phyloP scores from a whole-genome alignment of 2,329 filamentous ascomycete genomes.

The Thyridium curvatum region DNA sequence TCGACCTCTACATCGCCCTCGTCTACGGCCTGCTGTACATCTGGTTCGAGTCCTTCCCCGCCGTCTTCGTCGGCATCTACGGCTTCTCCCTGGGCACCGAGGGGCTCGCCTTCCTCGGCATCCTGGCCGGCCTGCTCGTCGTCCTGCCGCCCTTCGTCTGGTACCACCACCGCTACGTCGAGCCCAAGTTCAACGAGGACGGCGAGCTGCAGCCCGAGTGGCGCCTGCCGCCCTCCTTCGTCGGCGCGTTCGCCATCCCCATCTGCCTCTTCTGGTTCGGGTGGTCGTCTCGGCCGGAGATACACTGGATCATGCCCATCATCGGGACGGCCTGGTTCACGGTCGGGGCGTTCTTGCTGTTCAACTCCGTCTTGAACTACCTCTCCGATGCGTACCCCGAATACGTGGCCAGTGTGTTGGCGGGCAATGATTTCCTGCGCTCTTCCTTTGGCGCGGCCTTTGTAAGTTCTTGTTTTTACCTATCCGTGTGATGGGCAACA shows the following conservation, averaged over 20 bases:
- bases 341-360: conserved; percentile 44
- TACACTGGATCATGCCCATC: conserved; percentile 50
- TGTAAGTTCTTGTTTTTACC: too few relatives aligned
- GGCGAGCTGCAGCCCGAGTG: conserved; percentile 46
- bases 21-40: conserved; percentile 29
- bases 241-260: conserved; percentile 44
- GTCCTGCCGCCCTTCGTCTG: conserved; percentile 48
- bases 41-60: conserved; percentile 62
- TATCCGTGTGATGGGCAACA: too few relatives aligned
- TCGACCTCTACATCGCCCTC: conserved; percentile 47
- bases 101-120: conserved; percentile 54
- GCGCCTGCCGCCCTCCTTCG: conserved; percentile 49
- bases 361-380: conserved; percentile 57
- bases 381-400: conserved; percentile 48
- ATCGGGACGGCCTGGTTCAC: conserved; percentile 52
- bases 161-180: conserved; percentile 46
- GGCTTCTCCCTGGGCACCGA: conserved; percentile 51
- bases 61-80: conserved; percentile 56
- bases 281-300: conserved; percentile 44
- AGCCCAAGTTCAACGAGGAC: conserved; percentile 39
- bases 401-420: conserved; percentile 54
- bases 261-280: conserved; percentile 56
- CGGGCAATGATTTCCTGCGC: conserved; percentile 54
- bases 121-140: conserved; percentile 51
- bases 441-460: conserved; percentile 31